Percentiles rank a stretch among this genome's conserved stretches.
Conservation (phyloP, 257 asterid species). For the Eustoma russellianum region DNA sequence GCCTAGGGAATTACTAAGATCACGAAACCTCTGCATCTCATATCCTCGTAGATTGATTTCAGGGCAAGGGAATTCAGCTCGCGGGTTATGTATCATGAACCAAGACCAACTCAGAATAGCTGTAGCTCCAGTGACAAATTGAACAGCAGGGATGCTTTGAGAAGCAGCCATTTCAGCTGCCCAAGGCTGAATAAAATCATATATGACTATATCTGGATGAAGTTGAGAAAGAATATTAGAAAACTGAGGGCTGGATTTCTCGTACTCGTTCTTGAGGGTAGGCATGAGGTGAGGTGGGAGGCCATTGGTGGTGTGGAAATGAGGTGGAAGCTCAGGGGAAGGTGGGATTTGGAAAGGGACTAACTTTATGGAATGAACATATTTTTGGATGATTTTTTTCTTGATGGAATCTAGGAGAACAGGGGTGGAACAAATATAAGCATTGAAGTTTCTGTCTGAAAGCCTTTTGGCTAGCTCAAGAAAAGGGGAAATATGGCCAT, state of each 20-base stretch:
- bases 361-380: conserved; percentile 3
- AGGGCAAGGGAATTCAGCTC: conserved; percentile 12
- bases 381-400: conserved; percentile 5
- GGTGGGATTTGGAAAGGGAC: conserved; percentile 16
- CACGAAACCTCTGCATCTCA: conserved; percentile 1
- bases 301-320: conserved; percentile 24
- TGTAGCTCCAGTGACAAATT: conserved; percentile 7
- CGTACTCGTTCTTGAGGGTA: conserved; percentile 11
- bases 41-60: conserved; percentile 7
- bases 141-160: conserved; percentile 14
- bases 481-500: conserved; percentile 22
- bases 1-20: not conserved
- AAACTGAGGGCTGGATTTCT: conserved; percentile 9
- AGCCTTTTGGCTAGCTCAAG: conserved; percentile 18
- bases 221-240: conserved; percentile 2
- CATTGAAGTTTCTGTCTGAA: conserved; percentile 10
- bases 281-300: conserved; percentile 21
- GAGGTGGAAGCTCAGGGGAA: conserved; percentile 25
- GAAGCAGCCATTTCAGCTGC: conserved; percentile 16
- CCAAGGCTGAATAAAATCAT: conserved; percentile 21
- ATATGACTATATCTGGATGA: conserved; percentile 17
- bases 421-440: conserved; percentile 22
- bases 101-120: conserved; percentile 5
- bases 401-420: conserved; percentile 8
- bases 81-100: not conserved